Base-by-base conservation (phyloP, 2,329 filamentous ascomycete species). In the Emergomyces africanus region DNA sequence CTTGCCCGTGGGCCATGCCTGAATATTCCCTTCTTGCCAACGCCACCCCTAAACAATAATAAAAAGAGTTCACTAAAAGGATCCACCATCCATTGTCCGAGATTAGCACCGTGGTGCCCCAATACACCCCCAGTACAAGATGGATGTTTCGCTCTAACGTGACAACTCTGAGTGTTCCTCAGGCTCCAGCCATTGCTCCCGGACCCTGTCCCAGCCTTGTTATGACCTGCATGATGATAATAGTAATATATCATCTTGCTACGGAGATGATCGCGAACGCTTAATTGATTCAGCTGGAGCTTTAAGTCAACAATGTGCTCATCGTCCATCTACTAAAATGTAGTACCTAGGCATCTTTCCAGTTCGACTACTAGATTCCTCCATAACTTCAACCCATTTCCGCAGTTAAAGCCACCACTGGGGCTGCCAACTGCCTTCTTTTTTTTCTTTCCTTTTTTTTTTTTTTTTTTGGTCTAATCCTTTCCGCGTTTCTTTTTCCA, bases 221-320 rank as follows among this genome's bases (percentile, higher is more conserved):
- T 41, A 58, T 58, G 57, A 58, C 57, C 44, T 53, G 57, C 57
- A 58, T 58, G 35, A 58, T 58, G 57, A 53, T 42, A 53, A 53
- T 58, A 58, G 50, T 58, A 53, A 53, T 58, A 58, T 51, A 51
- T 18, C 57, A 42, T 50, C 48, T 33, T 33, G 33, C 30, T 50
- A 44, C 56, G 48, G 57, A 58, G 57, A 53, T 58, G 57, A 58
- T 58, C 46, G 25, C 57, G 28, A 53, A 58, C 46, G 46, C 57
- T 58, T 53, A 20, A 49, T 53, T 53, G 57, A 53, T 58, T 58
- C 57, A 58, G 23, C 48, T 33, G 15, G 42, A 48, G 46, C 42
- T 25, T n/a, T 37, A 9, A 28, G 20, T 55, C 54, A 55, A 44
- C 33, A 44, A 44, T 48, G 33, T 50, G 28, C 42, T 48, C 42